Evolutionary conservation across 2,329 filamentous ascomycete species (phyloP).

Genomic region (Talaromyces sp.): DNA sequence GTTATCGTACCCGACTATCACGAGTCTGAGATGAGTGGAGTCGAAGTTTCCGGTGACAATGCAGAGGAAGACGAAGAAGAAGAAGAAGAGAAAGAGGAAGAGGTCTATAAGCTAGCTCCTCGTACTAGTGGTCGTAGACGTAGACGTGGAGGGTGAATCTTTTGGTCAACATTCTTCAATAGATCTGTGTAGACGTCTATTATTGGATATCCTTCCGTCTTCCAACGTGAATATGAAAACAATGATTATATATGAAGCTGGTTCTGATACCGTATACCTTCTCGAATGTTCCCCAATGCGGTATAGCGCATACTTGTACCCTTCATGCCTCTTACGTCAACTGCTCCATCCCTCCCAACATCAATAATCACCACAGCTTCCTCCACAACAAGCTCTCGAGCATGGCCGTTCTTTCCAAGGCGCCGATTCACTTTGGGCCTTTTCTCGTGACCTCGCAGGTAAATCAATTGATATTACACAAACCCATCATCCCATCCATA

Average conservation of each 20-base stretch:
- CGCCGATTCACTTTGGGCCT: constrained; percentile 64
- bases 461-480: constrained; percentile 18
- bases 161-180: neutral
- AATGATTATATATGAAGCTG: neutral
- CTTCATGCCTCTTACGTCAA: neutral
- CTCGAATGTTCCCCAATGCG: neutral
- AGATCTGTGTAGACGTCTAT: neutral
- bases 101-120: constrained; percentile 3
- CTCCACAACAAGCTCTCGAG: neutral
- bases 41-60: constrained; percentile 10
- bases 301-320: neutral
- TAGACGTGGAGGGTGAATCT: constrained; percentile 10
- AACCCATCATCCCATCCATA: neutral
- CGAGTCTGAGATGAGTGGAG: neutral
- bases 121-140: constrained; percentile 5
- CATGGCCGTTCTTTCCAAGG: constrained; percentile 17
- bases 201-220: neutral
- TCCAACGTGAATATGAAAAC: neutral
- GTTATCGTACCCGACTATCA: neutral
- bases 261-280: neutral
- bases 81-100: constrained; percentile 11
- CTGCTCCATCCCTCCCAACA: neutral
- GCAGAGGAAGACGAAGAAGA: constrained; percentile 9
- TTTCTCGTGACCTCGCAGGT: constrained; percentile 74
- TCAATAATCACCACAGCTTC: neutral